These are phyloP conservation scores for Aspergillus nomiae DNA, from an alignment of 2,329 filamentous ascomycete genomes.

Conservation along the genomic window DNA sequence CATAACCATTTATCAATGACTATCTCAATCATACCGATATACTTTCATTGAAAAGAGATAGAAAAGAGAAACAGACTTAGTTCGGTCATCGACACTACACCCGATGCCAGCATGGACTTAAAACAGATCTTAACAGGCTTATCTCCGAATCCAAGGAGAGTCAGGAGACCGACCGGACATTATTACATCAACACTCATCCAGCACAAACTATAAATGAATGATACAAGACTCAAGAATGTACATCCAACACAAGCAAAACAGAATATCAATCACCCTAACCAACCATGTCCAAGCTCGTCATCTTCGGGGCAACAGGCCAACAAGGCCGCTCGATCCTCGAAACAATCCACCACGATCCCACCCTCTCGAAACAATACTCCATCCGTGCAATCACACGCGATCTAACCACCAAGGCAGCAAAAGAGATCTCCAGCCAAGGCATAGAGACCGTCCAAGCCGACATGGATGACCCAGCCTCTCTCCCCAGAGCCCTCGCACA, in stretches of 20 bases:
- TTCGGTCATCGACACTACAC: not conserved
- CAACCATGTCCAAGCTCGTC: constrained; percentile 36
- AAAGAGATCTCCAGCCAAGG: constrained; percentile 49
- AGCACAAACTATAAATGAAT: not conserved
- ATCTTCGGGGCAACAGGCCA: constrained; percentile 63
- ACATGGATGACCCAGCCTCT: constrained; percentile 48
- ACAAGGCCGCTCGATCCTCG: constrained; percentile 61
- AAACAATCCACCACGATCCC: constrained; percentile 44
- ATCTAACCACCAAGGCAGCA: constrained; percentile 47
- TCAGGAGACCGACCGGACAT: not conserved
- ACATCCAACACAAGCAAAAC: not conserved
- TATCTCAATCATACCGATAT: not conserved
- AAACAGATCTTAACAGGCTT: not conserved
- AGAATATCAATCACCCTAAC: not conserved
- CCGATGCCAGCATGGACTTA: not conserved
- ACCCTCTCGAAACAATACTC: constrained; percentile 51
- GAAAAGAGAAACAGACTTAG: not conserved
- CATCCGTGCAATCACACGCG: constrained; percentile 60
- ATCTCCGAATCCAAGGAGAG: not conserved
- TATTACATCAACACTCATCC: not conserved
- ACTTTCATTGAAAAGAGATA: no score
- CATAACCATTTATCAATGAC: fast-evolving
- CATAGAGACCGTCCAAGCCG: constrained; percentile 55
- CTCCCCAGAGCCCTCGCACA: constrained; percentile 45
- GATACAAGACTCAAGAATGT: not conserved